Percentiles rank a stretch among this genome's conserved stretches.
These are phyloP conservation scores for Sanghuangporus weigelae DNA, from an alignment of 1,284 basidiomycete species.

Conservation along the genomic window DNA sequence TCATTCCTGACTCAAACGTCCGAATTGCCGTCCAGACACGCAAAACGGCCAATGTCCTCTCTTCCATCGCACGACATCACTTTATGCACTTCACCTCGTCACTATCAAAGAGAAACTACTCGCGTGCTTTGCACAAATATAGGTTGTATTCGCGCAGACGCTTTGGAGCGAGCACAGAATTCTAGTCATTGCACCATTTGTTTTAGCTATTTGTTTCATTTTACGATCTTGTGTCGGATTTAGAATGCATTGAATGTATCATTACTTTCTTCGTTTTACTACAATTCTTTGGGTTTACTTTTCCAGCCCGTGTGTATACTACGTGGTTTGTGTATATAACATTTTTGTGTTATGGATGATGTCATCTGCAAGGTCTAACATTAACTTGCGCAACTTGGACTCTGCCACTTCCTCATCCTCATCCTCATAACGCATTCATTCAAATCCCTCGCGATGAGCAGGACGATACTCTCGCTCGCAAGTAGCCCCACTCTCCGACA, in stretches of 20 bases:
- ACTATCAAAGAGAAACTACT: background rate
- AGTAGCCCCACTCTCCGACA: conserved; percentile 49
- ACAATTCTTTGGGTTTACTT: background rate
- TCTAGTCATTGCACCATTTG: background rate
- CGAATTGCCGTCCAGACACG: background rate
- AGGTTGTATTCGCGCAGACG: conserved; percentile 3
- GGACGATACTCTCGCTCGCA: conserved; percentile 28
- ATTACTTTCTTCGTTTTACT: background rate
- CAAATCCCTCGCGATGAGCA: background rate
- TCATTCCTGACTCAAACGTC: background rate
- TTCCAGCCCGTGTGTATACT: too few species aligned
- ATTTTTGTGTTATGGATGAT: too few species aligned
- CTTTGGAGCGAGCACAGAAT: background rate
- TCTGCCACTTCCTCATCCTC: background rate
- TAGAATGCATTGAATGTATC: conserved; percentile 1
- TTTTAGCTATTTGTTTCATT: background rate
- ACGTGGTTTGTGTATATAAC: too few species aligned
- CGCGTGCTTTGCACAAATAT: conserved; percentile 5
- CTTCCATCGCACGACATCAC: conserved; percentile 4
- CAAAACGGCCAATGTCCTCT: conserved; percentile 4
- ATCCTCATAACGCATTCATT: background rate
- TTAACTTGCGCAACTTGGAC: too few species aligned
- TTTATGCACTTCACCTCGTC: background rate
- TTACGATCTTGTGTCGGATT: background rate
- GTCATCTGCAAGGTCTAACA: too few species aligned